Evolutionary conservation across 2,329 filamentous ascomycete species (phyloP), one percentile per base, ranked within the genome.

Genomic region (Lithohypha guttulata): DNA sequence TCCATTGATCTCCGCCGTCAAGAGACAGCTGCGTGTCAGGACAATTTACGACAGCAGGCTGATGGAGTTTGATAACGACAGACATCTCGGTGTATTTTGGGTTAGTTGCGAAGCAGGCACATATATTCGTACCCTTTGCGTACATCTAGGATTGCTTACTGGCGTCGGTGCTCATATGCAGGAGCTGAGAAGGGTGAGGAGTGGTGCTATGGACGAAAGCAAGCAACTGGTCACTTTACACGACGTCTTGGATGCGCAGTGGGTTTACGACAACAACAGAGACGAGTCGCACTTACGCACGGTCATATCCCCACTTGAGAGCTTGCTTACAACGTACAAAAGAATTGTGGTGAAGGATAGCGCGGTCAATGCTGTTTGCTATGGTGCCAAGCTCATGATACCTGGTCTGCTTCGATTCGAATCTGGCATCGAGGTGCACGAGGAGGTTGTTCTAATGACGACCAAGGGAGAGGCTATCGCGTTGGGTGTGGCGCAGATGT

Each of bases 381-480:
- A 96, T 63, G 91, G 91, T 66, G 91, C 91, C 33, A 96, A 96
- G 72, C 78, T 98, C 49, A 98, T 96, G 91, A 81, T 96, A 65
- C 91, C 91, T 34, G 91, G 91, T 68, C 74, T 98, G 40, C 68
- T 98, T 48, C 79, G 91, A 59, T 96, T 93, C 61, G 87, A 95
- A 71, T 69, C 81, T 53, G 84, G 76, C 47, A 94, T 96, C 59
- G 86, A 96, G 63, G 77, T 91, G 47, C 80, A 94, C 60, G 91
- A 98, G 62, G 91, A 98, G 67, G 80, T 96, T 56, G 86, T 98
- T 25, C 71, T 98, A 45, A 96, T 98, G 81, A 96, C 91, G 42
- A 96, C 91, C 57, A 98, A 98, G 75, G 91, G 91, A 55, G 91
- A 98, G 69, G 91, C 91, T 30, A 95, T 98, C 57, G 91, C 91